Evolutionary conservation across 2,329 filamentous ascomycete species (phyloP), one percentile per base, ranked within the genome.

Genomic region (Ophiosphaerella herpotricha): DNA sequence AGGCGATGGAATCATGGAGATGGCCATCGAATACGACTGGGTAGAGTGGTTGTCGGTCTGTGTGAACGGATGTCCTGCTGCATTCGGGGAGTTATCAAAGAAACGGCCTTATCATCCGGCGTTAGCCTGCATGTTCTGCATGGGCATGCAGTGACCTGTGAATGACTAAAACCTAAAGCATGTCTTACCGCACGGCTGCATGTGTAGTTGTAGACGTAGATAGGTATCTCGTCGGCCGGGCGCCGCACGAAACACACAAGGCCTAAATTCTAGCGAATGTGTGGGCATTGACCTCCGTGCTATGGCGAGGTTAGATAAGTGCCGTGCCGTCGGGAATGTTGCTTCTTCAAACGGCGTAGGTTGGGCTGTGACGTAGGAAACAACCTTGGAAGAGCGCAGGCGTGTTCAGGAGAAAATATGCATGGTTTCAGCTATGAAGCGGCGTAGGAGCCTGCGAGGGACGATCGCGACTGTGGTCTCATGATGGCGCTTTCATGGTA

Each of bases 101-200:
- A 37, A 26, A 39, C 42, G 39, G 48, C 44, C 48, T 44, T 52
- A 55, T 53, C 54, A 40, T 32, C 43, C 48, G 45, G 39, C 50
- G 42, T 54, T 48, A 23, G 38, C 47, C 42, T 54, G 47, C 53
- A 56, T 39, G 39, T 45, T 46, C 33, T 50, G 44, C 54, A 54
- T 54, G 54, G 18, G 18, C 18, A 21, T 21, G 18, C 18, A 21
- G 18, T 21, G 18, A 3, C 4, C 18, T 44, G 31, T 52, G 39
- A 29, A 42, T 34, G 33, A 33, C 43, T 31, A 40, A 44, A 46
- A 48, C 55, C 44, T 47, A 47, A 54, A 49, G 44, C 58, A 41
- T 49, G 58, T 61, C 52, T 56, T 55, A 50, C 52, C 51, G 52
- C 42, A 48, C 43, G 46, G 54, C 18, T 52, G 57, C 55, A 61